Evolutionary conservation across 768 basidiomycete genomes (phyloP).

Genomic region (Tubosaeta sp.): DNA sequence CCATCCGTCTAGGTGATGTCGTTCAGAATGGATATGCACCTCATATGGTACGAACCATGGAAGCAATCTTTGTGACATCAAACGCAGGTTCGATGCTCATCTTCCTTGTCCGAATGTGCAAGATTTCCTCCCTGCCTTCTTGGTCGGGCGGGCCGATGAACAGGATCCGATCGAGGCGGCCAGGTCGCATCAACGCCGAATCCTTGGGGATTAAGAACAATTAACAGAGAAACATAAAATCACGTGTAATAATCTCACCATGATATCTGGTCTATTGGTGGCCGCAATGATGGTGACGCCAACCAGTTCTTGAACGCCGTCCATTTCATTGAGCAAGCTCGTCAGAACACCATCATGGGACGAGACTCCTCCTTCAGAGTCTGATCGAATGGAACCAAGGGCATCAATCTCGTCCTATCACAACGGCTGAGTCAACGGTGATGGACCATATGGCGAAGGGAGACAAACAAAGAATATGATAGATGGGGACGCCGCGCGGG

Average conservation of each 20-base stretch:
- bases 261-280: conserved; percentile 92
- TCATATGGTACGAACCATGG: conserved; percentile 44
- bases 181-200: conserved; percentile 90
- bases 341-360: conserved; percentile 89
- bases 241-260: conserved; percentile 47
- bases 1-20: conserved; percentile 67
- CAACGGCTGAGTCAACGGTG: background rate
- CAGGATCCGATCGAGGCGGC: conserved; percentile 88
- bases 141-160: conserved; percentile 92
- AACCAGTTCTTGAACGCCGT: conserved; percentile 90
- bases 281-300: conserved; percentile 97
- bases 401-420: conserved; percentile 95
- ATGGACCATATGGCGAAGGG: background rate
- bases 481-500: conserved; percentile 88
- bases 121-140: conserved; percentile 75
- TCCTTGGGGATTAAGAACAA: conserved; percentile 50
- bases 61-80: conserved; percentile 63
- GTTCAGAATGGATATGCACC: conserved; percentile 4
- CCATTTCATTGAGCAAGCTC: conserved; percentile 95
- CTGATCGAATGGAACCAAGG: conserved; percentile 72
- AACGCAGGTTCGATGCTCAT: conserved; percentile 80
- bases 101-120: conserved; percentile 65
- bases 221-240: background rate
- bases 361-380: conserved; percentile 48
- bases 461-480: conserved; percentile 90